Percentiles rank a stretch among this genome's conserved stretches.
These are phyloP conservation scores for Dactylellina leptospora DNA, from an alignment of 2,329 filamentous ascomycete species.

Conservation along the genomic window DNA sequence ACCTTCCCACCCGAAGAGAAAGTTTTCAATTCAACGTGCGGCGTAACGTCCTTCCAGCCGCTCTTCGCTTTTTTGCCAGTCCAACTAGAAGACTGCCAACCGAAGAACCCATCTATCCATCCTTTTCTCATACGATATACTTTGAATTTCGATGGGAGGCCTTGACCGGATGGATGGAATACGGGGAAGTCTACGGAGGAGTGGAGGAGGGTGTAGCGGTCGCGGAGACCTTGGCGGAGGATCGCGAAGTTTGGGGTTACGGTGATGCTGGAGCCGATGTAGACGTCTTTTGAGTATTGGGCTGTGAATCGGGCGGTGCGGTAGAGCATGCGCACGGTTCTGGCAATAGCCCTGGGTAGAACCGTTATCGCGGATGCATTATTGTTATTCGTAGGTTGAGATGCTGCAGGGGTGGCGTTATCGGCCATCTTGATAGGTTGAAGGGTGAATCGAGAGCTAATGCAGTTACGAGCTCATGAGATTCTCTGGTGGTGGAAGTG, in stretches of 20 bases:
- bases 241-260: slow-evolving; percentile 38
- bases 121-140: slow-evolving; percentile 52
- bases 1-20: slow-evolving; percentile 44
- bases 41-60: slow-evolving; percentile 45
- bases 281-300: slow-evolving; percentile 45
- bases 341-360: slow-evolving; percentile 33
- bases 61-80: slow-evolving; percentile 45
- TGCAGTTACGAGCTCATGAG: too few species aligned
- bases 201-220: slow-evolving; percentile 40
- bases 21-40: slow-evolving; percentile 38
- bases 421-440: slow-evolving; percentile 21
- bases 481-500: too few species aligned
- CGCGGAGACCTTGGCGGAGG: slow-evolving; percentile 36
- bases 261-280: slow-evolving; percentile 41
- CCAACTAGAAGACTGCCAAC: slow-evolving; percentile 48
- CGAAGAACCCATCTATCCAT: slow-evolving; percentile 51
- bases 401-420: slow-evolving; percentile 12
- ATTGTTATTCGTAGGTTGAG: neutral
- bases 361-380: slow-evolving; percentile 27
- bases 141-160: slow-evolving; percentile 40
- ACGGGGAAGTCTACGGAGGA: slow-evolving; percentile 45
- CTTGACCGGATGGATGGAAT: slow-evolving; percentile 38
- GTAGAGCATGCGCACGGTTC: slow-evolving; percentile 32
- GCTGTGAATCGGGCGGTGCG: slow-evolving; percentile 29
- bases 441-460: neutral